Conservation (phyloP, 2,329 filamentous ascomycete species). For the Aspergillus novofumigatus region DNA sequence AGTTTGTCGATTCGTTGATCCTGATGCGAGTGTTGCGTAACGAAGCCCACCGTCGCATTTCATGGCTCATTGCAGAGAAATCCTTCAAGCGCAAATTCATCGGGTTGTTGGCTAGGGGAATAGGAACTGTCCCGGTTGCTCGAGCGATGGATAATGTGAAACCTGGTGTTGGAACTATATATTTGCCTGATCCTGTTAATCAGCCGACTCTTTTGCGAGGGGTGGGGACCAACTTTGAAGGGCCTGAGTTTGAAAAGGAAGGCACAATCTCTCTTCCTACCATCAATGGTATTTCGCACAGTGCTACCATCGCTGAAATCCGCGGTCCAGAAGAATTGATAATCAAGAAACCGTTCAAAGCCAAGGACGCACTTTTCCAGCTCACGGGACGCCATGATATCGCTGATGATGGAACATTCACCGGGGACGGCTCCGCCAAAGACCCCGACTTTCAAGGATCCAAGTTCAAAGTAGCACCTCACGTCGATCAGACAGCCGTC, state of each 20-base stretch:
- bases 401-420: conserved; percentile 61
- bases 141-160: conserved; percentile 86
- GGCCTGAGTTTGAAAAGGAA: conserved; percentile 65
- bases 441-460: conserved; percentile 66
- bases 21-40: conserved; percentile 84
- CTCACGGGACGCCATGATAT: conserved; percentile 76
- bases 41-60: conserved; percentile 83
- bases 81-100: conserved; percentile 89
- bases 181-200: conserved; percentile 80
- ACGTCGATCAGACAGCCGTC: conserved; percentile 89
- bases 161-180: conserved; percentile 72
- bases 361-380: conserved; percentile 69
- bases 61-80: conserved; percentile 91
- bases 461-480: conserved; percentile 82
- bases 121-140: conserved; percentile 88
- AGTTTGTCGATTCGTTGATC: conserved; percentile 95
- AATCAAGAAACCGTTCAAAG: conserved; percentile 83
- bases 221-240: conserved; percentile 76
- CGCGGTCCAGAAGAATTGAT: conserved; percentile 74
- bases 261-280: conserved; percentile 85
- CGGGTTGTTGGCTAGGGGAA: conserved; percentile 76
- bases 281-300: conserved; percentile 74
- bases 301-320: conserved; percentile 78
- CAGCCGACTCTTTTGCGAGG: conserved; percentile 79
- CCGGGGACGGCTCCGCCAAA: conserved; percentile 50